phyloP scores from a whole-genome alignment of 83 land plant genomes.

The Larix sibirica region DNA sequence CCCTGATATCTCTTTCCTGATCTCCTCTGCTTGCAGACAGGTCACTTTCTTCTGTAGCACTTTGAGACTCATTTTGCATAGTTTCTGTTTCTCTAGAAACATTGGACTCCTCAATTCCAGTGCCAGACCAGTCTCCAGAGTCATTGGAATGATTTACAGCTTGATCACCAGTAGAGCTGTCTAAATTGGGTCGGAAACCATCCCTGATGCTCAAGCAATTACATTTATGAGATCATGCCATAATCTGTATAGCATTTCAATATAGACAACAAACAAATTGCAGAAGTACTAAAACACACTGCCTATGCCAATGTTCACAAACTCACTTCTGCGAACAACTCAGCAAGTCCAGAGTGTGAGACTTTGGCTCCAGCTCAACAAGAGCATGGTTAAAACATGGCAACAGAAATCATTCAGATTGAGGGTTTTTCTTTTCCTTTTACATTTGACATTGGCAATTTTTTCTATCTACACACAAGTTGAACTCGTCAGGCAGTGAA shows the following conservation, averaged over 20 bases:
- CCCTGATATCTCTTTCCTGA: slow-evolving; percentile 21
- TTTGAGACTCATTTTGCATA: slow-evolving; percentile 16
- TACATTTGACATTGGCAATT: no score
- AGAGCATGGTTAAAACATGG: no score
- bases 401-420: no score
- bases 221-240: not conserved
- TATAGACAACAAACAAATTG: not conserved
- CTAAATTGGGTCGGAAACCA: not conserved
- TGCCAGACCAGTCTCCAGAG: not conserved
- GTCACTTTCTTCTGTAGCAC: slow-evolving; percentile 22
- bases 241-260: not conserved
- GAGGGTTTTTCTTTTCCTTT: no score
- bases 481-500: no score
- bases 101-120: slow-evolving; percentile 8
- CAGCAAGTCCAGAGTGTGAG: no score
- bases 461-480: no score
- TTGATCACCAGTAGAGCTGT: not conserved
- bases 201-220: not conserved
- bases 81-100: slow-evolving; percentile 29
- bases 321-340: no score
- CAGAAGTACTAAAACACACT: no score
- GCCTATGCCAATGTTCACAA: no score
- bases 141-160: not conserved
- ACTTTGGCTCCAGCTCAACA: no score
- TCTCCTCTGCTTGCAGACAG: slow-evolving; percentile 20